Evolutionary conservation across 2,329 filamentous ascomycete genomes (phyloP), one percentile per base, ranked within the genome.

Genomic region (Claviceps sp.): DNA sequence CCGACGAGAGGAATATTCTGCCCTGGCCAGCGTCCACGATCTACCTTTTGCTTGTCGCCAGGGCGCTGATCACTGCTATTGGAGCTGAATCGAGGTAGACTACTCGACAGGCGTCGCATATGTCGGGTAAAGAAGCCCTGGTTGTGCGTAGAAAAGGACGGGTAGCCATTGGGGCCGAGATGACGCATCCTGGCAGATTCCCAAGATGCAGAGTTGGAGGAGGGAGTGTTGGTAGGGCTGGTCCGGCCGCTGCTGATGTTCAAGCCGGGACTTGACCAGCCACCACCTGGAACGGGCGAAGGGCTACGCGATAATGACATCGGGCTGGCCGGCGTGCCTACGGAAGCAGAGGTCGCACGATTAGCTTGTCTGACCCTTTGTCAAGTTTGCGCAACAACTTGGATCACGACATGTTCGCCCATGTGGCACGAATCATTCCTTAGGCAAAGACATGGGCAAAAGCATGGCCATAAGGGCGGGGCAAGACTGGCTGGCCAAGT

Each of bases 281-380:
- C 89, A 64, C 88, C 89, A 61, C 86, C 85, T 56, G 82, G 85
- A 56, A 82, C 78, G 56, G 90, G 91, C 52, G 89, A 95, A 49
- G 90, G 88, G 64, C 88, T 94, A 70, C 89, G 82, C 59, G 89
- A 93, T 56, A 91, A 72, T 59, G 87, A 87, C 90, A 95, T 95
- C 61, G 72, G 70, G 58, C 68, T 62, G 60, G 70, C 74, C 44
- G 80, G 76, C 50, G 75, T 82, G 62, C 78, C 75, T 78, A 67
- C 19, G 10, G 26, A 67, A 41, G 37, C 37, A 55, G 30, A 38
- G 24, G n/a, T 42, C 24, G 7, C 26, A 47, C 48, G 40, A 26
- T 52, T 46, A 52, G 49, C 43, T 50, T 47, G 53, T 52, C 50
- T 50, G 46, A 46, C n/a, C 40, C 24, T 37, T 41, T 66, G 64